phyloP scores from a whole-genome alignment of 345 rosid species.

The Eucalyptus viminalis region DNA sequence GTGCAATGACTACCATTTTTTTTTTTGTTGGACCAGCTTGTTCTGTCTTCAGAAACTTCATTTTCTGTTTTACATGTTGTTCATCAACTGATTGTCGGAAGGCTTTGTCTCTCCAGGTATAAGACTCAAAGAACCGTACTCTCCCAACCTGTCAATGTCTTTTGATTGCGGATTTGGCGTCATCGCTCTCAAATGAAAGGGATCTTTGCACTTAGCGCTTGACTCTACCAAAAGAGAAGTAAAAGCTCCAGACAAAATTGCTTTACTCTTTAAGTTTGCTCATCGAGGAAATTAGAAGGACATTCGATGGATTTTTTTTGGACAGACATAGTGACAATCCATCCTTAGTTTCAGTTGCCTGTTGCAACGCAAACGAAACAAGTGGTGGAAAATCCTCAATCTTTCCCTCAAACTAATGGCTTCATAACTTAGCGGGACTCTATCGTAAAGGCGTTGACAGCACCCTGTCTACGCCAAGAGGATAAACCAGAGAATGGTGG shows the following conservation, averaged over 20 bases:
- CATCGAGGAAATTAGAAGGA: neutral
- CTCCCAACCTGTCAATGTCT: neutral
- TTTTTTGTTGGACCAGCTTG: neutral
- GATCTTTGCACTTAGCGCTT: neutral
- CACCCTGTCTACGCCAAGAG: neutral
- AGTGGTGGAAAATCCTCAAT: neutral
- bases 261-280: neutral
- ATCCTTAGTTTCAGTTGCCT: neutral
- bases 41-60: neutral
- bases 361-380: no score
- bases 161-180: neutral
- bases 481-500: neutral
- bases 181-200: neutral
- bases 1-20: neutral
- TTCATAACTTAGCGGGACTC: neutral
- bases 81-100: neutral
- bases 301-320: neutral
- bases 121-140: neutral
- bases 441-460: neutral
- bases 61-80: neutral
- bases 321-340: neutral
- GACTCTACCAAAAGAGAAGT: neutral
- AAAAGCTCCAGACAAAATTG: neutral
- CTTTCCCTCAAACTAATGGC: neutral
- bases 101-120: neutral